Conservation (phyloP, 306 rosid species). For the Trifolium subterraneum region DNA sequence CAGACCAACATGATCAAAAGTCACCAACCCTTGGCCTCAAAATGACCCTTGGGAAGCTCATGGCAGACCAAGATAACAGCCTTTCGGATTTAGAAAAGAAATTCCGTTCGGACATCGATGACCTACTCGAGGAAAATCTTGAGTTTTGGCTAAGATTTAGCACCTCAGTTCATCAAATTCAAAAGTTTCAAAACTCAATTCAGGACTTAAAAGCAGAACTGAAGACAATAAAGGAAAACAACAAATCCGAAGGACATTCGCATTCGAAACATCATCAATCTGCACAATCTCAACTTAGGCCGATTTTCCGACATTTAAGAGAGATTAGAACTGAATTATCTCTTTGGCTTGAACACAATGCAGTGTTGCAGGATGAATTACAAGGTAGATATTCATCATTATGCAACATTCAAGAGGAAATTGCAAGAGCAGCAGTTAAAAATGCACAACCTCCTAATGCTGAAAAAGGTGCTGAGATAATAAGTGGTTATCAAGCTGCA, state of each 20-base stretch:
- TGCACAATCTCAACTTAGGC: slow-evolving; percentile 60
- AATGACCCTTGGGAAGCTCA: slow-evolving; percentile 34
- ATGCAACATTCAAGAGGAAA: slow-evolving; percentile 66
- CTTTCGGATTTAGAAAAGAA: slow-evolving; percentile 60
- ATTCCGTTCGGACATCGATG: slow-evolving; percentile 72
- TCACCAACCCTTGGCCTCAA: background rate
- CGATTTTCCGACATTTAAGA: slow-evolving; percentile 82
- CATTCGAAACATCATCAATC: slow-evolving; percentile 42
- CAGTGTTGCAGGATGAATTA: slow-evolving; percentile 72
- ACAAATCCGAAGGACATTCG: slow-evolving; percentile 54
- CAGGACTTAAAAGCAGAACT: slow-evolving; percentile 76
- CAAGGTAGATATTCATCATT: slow-evolving; percentile 65
- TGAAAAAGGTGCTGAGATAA: slow-evolving; percentile 41
- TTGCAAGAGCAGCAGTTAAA: slow-evolving; percentile 55
- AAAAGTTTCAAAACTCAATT: slow-evolving; percentile 77
- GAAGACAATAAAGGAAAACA: slow-evolving; percentile 45
- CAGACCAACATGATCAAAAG: slow-evolving; percentile 37
- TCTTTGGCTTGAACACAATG: slow-evolving; percentile 87
- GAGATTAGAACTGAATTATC: slow-evolving; percentile 88
- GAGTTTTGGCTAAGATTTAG: slow-evolving; percentile 92
- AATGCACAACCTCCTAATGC: slow-evolving; percentile 24
- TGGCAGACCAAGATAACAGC: slow-evolving; percentile 39
- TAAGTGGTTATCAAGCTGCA: slow-evolving; percentile 70
- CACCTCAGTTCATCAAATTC: slow-evolving; percentile 87
- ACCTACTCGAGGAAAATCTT: slow-evolving; percentile 70